phyloP scores from a whole-genome alignment of 1,139 yeast species.

The Debaryomyces udenii region DNA sequence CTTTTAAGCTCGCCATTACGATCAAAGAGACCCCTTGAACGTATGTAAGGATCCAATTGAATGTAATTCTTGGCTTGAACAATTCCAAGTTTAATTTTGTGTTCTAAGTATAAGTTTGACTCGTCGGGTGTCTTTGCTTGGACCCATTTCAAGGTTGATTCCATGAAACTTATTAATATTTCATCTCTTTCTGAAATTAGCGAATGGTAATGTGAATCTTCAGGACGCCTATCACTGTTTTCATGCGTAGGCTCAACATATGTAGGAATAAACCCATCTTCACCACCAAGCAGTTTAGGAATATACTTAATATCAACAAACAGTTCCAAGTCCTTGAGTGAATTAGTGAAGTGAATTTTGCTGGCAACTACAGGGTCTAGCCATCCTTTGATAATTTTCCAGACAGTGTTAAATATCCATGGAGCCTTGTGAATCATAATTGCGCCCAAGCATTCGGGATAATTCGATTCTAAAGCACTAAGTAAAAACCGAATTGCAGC shows the following conservation, averaged over 20 bases:
- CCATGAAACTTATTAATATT: constrained; percentile 51
- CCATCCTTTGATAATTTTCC: constrained; percentile 86
- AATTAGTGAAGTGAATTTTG: constrained; percentile 74
- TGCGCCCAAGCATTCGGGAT: constrained; percentile 81
- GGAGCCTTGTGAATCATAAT: constrained; percentile 86
- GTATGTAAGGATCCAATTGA: constrained; percentile 68
- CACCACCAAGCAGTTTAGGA: constrained; percentile 70
- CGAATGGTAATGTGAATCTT: constrained; percentile 36
- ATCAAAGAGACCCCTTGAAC: constrained; percentile 71
- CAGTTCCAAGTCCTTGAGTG: constrained; percentile 57
- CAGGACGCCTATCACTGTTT: constrained; percentile 22
- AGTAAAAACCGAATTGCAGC: constrained; percentile 78
- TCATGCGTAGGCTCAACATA: constrained; percentile 51
- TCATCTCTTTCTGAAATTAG: constrained; percentile 46
- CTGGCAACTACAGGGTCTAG: constrained; percentile 87
- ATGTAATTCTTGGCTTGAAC: constrained; percentile 59
- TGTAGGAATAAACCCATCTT: constrained; percentile 53
- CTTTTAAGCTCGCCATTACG: constrained; percentile 44
- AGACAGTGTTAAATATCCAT: constrained; percentile 84
- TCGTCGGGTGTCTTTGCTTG: constrained; percentile 50
- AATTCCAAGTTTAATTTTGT: constrained; percentile 53
- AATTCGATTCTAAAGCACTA: constrained; percentile 79
- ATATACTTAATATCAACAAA: constrained; percentile 56
- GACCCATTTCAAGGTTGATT: constrained; percentile 69
- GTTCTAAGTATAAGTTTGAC: constrained; percentile 42